Base-by-base conservation (phyloP, 805 yeast genomes). In the Candida adriatica region DNA sequence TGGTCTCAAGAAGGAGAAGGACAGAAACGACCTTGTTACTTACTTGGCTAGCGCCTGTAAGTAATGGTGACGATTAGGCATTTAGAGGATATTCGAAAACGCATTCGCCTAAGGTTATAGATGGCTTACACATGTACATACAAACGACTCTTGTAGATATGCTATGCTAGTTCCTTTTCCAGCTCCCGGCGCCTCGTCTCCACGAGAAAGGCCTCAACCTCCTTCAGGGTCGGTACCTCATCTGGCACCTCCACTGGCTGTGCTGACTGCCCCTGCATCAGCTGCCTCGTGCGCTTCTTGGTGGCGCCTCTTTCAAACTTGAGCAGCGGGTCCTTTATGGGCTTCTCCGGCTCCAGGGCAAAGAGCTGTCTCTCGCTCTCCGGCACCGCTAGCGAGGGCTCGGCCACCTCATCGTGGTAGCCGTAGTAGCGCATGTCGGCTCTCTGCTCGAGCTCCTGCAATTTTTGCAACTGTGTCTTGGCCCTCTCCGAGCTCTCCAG, bases 1-100 rank as follows among this genome's bases (percentile, higher is more conserved):
- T 71, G 98, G 98, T 73, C 78, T 92, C 68, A 92, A 92, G 88
- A 92, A 92, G 78, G 80, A 87, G 48, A 90, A 87, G 81, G 98
- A 92, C 75, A 86, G 97, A 80, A 84, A 85, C 71, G 97, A 92
- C 65, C 71, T 92, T 64, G 68, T 90, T 58, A 76, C 97, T 55
- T 90, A 86, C 82, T 73, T 90, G 61, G 57, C 54, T 25, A 52
- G 55, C 37, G 78, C 79, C 37, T 46, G 65, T 45, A 70, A 71
- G 64, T 71, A 68, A 26, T n/a, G 22, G 22, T 19, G 8, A 19
- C 22, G 22, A 19, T 11, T n/a, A n/a, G n/a, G n/a, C n/a, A n/a
- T n/a, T n/a, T n/a, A n/a, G n/a, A n/a, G n/a, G n/a, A n/a, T n/a
- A n/a, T n/a, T n/a, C n/a, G n/a, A n/a, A n/a, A n/a, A n/a, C n/a